Evolutionary conservation across 176 grass and related monocot species (phyloP).

Genomic region (maize (Zea mays)): DNA sequence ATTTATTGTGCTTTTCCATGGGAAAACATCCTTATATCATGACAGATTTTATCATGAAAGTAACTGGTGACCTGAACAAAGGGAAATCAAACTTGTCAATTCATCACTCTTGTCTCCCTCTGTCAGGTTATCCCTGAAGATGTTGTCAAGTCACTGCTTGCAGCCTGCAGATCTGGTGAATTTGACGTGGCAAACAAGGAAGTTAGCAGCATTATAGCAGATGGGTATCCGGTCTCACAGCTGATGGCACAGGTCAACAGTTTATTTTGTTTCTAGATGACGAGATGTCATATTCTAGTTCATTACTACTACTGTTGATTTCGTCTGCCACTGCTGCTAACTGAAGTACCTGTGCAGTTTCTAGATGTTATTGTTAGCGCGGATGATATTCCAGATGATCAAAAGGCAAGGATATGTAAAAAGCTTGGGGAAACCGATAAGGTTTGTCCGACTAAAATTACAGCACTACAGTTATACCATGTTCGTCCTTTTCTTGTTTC

Average conservation of each 20-base stretch:
- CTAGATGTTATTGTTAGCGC: conserved; percentile 70
- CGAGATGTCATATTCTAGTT: conserved; percentile 18
- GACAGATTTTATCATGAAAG: neutral
- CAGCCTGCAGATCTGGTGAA: conserved; percentile 84
- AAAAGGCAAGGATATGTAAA: conserved; percentile 93
- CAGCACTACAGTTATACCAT: conserved; percentile 1
- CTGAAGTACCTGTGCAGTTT: conserved; percentile 55
- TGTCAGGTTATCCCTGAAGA: conserved; percentile 85
- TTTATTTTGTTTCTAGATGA: conserved; percentile 25
- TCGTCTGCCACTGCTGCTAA: conserved; percentile 43
- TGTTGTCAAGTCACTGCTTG: conserved; percentile 73
- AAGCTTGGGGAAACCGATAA: conserved; percentile 95
- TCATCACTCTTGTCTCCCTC: conserved; percentile 26
- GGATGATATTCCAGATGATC: conserved; percentile 80
- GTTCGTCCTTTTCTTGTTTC: neutral
- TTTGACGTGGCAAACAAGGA: conserved; percentile 91
- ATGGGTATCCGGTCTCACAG: conserved; percentile 97
- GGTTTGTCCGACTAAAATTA: conserved; percentile 49
- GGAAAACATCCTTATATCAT: conserved; percentile 16
- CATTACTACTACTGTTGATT: conserved; percentile 8
- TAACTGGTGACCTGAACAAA: conserved; percentile 21
- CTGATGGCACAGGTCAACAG: conserved; percentile 68
- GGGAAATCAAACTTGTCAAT: conserved; percentile 10
- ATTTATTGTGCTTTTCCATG: neutral
- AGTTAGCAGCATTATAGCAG: conserved; percentile 84